Base-by-base conservation (phyloP, 139 green algal genomes). In the Picochlorum costavermella region DNA sequence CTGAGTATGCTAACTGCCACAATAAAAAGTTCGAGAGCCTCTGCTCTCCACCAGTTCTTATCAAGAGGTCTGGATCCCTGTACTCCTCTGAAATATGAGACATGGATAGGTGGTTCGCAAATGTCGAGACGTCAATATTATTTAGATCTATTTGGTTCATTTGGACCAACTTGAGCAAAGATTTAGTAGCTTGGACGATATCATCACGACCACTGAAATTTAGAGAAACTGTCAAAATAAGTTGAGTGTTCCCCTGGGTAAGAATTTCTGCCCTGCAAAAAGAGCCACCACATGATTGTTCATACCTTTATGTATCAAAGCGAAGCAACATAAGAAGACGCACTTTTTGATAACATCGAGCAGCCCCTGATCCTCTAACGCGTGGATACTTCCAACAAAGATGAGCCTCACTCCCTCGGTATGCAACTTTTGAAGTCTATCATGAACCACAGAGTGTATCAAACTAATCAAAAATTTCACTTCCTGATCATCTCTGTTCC, bases 11-110 rank as follows among this genome's bases (percentile, higher is more conserved):
- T 1, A 67, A 16, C 20, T 91, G 71, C 66, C 72, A 91, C 46
- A 85, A 63, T 30, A 91, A 25, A 59, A 91, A 91, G 50, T 91
- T 90, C 60, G 45, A 75, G 12, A 91, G 61, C 31, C 84, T 71
- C 68, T 75, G 53, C 71, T 91, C 84, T 20, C 84, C 84, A 26
- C 67, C 73, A 5, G 84, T 89, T 8, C 84, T 61, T 3, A 91
- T 77, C 2, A 91, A 12, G 2, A 91, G 50, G 68, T 91, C 84
- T 8, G 81, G 84, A 13, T 83, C 37, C 2, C 46, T 61, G n/a
- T 75, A 50, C 1, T 2, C 55, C 6, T 43, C 14, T 25, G 61
- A 61, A 25, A 72, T 63, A 61, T 36, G 26, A 11, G 20, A 37
- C 6, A 57, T 71, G 3, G 68, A 65, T 46, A 80, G 40, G 12